Conservation (phyloP, 805 yeast species). For the Isabelozyma heimii region DNA sequence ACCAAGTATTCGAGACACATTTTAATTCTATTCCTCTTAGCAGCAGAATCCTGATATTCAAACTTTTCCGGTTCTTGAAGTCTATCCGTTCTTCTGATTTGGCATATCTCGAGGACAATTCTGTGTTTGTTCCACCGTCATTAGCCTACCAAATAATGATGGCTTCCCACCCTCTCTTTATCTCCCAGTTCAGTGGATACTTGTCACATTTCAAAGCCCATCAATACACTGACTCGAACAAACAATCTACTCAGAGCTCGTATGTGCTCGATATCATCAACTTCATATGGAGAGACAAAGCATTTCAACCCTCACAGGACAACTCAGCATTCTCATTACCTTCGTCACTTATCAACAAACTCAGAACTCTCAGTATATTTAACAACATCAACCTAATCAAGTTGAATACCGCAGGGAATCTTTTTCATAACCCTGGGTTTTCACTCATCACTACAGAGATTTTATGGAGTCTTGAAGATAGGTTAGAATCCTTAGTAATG, state of each 20-base stretch:
- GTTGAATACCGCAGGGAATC: conserved; percentile 31
- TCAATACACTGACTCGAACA: conserved; percentile 15
- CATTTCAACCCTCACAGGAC: conserved; percentile 35
- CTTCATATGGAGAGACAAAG: conserved; percentile 54
- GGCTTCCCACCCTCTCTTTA: conserved; percentile 40
- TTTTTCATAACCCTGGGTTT: conserved; percentile 54
- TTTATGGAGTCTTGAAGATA: conserved; percentile 48
- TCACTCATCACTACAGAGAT: conserved; percentile 41
- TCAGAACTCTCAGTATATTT: conserved; percentile 28
- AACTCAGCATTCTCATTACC: conserved; percentile 32
- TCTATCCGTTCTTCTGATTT: conserved; percentile 3
- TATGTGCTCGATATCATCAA: conserved; percentile 57
- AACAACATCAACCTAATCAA: conserved; percentile 28
- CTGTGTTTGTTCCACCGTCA: conserved; percentile 38
- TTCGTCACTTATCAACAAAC: conserved; percentile 24
- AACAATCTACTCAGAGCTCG: conserved; percentile 42
- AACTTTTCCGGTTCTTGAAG: conserved; percentile 12
- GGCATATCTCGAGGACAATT: conserved; percentile 5
- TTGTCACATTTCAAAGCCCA: conserved; percentile 41
- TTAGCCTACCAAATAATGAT: conserved; percentile 38
- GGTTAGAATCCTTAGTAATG: conserved; percentile 19
- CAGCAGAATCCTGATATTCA: conserved; percentile 9
- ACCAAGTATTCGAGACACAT: conserved; percentile 3
- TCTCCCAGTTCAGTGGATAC: conserved; percentile 47
- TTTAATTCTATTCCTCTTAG: conserved; percentile 3